phyloP scores from a whole-genome alignment of 352 stramenopile species.

The Saprolegnia diclina region DNA sequence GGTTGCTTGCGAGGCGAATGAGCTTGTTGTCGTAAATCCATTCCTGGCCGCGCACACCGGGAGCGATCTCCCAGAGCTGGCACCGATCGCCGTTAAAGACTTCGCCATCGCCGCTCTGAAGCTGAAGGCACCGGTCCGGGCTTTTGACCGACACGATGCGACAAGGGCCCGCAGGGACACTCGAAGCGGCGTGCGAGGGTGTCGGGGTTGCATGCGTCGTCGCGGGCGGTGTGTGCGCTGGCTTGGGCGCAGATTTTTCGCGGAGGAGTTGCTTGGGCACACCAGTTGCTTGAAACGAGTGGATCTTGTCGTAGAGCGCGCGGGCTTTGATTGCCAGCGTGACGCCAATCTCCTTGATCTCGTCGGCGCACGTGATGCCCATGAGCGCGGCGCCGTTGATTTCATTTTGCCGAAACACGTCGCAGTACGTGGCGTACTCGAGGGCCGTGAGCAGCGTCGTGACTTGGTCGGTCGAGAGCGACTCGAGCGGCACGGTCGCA shows the following conservation, averaged over 20 bases:
- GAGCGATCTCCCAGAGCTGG: neutral
- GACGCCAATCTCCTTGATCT: constrained; percentile 11
- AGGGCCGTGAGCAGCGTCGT: neutral
- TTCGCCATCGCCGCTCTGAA: neutral
- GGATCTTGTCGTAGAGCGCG: constrained; percentile 1
- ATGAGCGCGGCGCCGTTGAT: constrained; percentile 2
- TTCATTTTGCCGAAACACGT: constrained; percentile 8
- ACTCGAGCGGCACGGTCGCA: neutral
- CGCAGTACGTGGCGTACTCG: constrained; percentile 8
- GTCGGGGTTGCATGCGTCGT: too few relatives aligned
- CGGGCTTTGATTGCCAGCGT: neutral
- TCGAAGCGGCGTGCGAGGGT: too few relatives aligned
- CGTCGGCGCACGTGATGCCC: neutral
- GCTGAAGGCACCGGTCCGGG: neutral
- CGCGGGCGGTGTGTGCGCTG: too few relatives aligned
- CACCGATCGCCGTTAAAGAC: neutral
- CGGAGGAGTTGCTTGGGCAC: neutral
- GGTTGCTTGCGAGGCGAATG: neutral
- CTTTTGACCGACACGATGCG: neutral
- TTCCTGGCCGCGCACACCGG: neutral
- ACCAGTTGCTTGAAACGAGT: neutral
- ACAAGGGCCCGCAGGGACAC: too few relatives aligned
- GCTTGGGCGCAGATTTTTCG: neutral
- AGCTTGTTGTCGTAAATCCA: neutral
- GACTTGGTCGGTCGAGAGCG: constrained; percentile 1